phyloP scores from a whole-genome alignment of 176 grass and related monocot genomes.

The Urochloa ruziziensis region DNA sequence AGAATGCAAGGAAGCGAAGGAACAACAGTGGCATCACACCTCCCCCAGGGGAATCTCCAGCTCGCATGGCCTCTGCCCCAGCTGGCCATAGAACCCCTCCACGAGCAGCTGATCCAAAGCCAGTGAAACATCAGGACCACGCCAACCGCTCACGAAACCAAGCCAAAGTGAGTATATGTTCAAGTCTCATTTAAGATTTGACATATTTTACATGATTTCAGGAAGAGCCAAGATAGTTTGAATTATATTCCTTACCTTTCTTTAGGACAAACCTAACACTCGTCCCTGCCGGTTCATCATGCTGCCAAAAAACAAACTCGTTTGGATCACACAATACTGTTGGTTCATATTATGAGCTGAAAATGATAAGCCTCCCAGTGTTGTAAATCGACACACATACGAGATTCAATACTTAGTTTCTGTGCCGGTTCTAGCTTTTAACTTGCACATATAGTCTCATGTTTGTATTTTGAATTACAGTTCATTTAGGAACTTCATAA shows the following conservation, averaged over 20 bases:
- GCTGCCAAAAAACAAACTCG: too few relatives aligned
- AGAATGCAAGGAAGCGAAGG: slow-evolving; percentile 10
- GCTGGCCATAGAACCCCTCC: background rate
- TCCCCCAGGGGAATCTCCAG: background rate
- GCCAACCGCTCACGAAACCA: background rate
- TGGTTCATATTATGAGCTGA: background rate
- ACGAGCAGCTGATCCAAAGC: background rate
- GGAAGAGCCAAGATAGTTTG: background rate
- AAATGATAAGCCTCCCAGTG: background rate
- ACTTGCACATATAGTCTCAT: too few relatives aligned
- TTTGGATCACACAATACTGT: background rate
- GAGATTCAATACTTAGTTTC: background rate
- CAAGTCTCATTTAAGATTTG: background rate
- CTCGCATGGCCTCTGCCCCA: background rate
- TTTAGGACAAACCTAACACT: background rate
- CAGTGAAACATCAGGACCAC: background rate
- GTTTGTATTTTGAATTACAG: background rate
- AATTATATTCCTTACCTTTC: background rate
- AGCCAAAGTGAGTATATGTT: slow-evolving; percentile 3
- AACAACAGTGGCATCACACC: background rate
- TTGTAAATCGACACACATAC: background rate
- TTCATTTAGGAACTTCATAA: background rate
- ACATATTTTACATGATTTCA: background rate
- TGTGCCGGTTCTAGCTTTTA: background rate
- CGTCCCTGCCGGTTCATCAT: too few relatives aligned